Conservation (phyloP, 495 filamentous ascomycete species). For the Penicillium dipodomyicola region DNA sequence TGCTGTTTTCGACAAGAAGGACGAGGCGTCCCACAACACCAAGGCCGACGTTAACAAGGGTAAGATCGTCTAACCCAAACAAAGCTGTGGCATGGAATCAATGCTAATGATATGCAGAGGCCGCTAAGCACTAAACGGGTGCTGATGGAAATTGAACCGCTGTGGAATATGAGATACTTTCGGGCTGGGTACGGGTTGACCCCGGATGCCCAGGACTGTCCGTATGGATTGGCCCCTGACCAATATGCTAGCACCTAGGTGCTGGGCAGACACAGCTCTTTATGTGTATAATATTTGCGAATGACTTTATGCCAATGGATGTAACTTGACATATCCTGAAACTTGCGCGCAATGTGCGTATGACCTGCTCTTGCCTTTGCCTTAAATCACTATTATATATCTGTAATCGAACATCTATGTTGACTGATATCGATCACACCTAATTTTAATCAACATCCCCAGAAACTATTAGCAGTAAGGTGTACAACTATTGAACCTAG, state of each 20-base stretch:
- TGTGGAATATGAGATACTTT: neutral
- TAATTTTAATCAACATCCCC: neutral
- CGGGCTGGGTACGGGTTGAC: too few relatives aligned
- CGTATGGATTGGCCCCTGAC: too few relatives aligned
- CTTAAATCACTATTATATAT: neutral
- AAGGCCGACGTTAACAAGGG: slow-evolving; percentile 29
- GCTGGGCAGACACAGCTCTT: neutral
- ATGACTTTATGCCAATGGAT: slow-evolving; percentile 1
- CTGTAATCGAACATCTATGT: neutral
- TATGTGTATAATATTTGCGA: neutral
- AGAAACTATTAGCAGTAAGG: neutral
- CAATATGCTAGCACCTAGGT: neutral
- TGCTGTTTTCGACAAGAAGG: slow-evolving; percentile 25
- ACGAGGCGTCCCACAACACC: slow-evolving; percentile 19
- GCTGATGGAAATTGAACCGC: neutral
- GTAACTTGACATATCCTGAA: neutral
- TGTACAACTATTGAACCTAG: neutral
- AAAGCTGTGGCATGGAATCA: neutral
- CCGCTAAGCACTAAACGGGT: slow-evolving; percentile 4
- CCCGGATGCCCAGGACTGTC: too few relatives aligned
- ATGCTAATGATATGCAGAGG: slow-evolving; percentile 1
- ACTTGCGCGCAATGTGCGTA: neutral
- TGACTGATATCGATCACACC: neutral
- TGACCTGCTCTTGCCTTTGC: neutral
- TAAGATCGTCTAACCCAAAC: neutral